Base-by-base conservation (phyloP, 2,329 filamentous ascomycete species). In the Chalara sp. region DNA sequence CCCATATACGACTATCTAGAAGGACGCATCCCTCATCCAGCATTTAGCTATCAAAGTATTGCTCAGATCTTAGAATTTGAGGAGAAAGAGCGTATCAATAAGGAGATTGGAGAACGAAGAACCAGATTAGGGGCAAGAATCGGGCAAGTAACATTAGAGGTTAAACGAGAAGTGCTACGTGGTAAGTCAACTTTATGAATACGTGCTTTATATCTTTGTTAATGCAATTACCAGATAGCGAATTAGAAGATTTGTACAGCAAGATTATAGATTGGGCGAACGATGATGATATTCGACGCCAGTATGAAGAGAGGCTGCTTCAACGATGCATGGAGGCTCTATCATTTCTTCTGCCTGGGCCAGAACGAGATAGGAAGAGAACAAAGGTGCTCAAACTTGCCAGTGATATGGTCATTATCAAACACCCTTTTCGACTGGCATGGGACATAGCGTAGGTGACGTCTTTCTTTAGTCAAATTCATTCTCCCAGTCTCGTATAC, bases 341-440 rank as follows among this genome's bases (percentile, higher is more conserved):
- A 1, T 68, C 86, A 6, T 83, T 87, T 31, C 74, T 89, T 12
- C 80, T 84, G 3, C 54, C 75, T 1, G 81, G 84, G 31, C 66
- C 71, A 3, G 72, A 83, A 52, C 97, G 97, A 68, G 64, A 70
- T 1, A 68, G 74, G 13, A 90, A 95, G 66, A 79, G 87, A 30
- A 73, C 81, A 35, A 83, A 86, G 56, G 85, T 96, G 0, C 70
- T 86, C 61, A 84, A 86, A 53, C 73, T 93, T 48, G 90, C 92
- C 1, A 82, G 84, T 56, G 93, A 92, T 54, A 96, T 99, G 87
- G 92, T 99, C 54, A 87, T 96, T 53, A 93, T 99, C 65, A 91
- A 92, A 61, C 90, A 97, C 60, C 88, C 89, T 0, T 96, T 86
- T 69, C 81, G 85, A 56, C 76, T 95, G 12, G 93, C 93, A 0